These are phyloP conservation scores for Diophrys appendiculata DNA, from an alignment of 73 alveolate genomes.

Conservation along the genomic window DNA sequence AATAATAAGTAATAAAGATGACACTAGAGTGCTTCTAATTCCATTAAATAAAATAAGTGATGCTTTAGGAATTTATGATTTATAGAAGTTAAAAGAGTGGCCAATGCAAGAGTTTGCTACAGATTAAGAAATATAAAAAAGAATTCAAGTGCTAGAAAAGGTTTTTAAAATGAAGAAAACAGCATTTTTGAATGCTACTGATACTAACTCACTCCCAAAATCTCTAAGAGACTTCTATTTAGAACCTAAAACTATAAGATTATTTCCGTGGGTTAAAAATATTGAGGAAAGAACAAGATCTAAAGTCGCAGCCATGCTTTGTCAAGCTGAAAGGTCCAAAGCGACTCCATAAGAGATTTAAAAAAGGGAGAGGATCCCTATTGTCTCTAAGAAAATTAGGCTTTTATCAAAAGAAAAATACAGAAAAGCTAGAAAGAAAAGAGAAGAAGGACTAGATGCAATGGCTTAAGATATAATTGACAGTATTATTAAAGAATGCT, in stretches of 20 bases:
- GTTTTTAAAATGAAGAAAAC: slow-evolving; percentile 54
- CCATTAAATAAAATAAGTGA: slow-evolving; percentile 11
- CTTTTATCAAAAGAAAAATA: no score
- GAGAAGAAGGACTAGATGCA: no score
- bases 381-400: no score
- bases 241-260: slow-evolving; percentile 38
- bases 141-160: slow-evolving; percentile 36
- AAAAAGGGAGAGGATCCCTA: no score
- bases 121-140: slow-evolving; percentile 36
- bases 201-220: slow-evolving; percentile 46
- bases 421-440: no score
- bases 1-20: slow-evolving; percentile 27
- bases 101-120: slow-evolving; percentile 31
- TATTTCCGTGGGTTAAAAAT: slow-evolving; percentile 56
- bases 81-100: slow-evolving; percentile 23
- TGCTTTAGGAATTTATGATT: slow-evolving; percentile 9
- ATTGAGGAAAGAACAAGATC: slow-evolving; percentile 33
- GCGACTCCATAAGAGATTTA: no score
- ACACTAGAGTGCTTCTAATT: slow-evolving; percentile 16
- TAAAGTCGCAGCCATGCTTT: slow-evolving; percentile 12
- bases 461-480: no score
- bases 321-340: not conserved
- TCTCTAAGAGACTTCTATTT: slow-evolving; percentile 54
- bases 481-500: no score
- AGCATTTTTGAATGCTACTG: slow-evolving; percentile 63